Conservation (phyloP, 108 stramenopile species). For the Aurantiochytrium sp. region DNA sequence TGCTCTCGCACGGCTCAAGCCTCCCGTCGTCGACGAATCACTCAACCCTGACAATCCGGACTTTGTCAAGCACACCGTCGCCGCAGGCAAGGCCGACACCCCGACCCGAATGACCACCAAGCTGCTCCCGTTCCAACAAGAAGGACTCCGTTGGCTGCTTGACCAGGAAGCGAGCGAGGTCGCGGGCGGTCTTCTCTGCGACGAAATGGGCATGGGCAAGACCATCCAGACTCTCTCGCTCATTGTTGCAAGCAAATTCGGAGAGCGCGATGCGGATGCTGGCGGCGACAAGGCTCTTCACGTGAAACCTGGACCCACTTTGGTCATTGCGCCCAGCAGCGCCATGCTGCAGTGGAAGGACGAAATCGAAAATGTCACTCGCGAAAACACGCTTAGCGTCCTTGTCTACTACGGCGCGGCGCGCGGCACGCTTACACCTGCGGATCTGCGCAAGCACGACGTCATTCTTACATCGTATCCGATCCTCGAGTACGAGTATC, state of each 20-base stretch:
- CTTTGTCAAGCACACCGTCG: conserved; percentile 67
- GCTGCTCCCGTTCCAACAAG: conserved; percentile 88
- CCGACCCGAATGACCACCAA: conserved; percentile 65
- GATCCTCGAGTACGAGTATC: conserved; percentile 82
- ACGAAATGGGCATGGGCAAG: conserved; percentile 66
- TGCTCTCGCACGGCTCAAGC: conserved; percentile 50
- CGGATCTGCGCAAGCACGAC: conserved; percentile 73
- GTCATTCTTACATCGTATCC: conserved; percentile 94
- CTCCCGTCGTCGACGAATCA: conserved; percentile 58
- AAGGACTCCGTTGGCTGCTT: conserved; percentile 86
- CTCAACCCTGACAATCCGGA: conserved; percentile 75
- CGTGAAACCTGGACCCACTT: conserved; percentile 38
- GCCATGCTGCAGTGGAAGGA: conserved; percentile 89
- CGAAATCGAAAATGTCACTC: conserved; percentile 87
- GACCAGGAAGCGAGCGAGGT: conserved; percentile 64
- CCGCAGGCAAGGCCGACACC: conserved; percentile 60
- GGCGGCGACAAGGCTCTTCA: neutral
- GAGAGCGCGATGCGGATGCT: neutral
- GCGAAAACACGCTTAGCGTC: conserved; percentile 61
- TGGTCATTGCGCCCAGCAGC: conserved; percentile 89
- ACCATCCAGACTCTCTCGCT: conserved; percentile 87
- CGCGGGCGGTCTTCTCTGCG: conserved; percentile 84
- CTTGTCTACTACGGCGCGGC: conserved; percentile 82
- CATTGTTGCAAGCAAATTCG: conserved; percentile 67
- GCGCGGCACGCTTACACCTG: conserved; percentile 56